These are phyloP conservation scores for Yamadazyma sp. DNA, from an alignment of 1,139 yeast species.

Conservation along the genomic window DNA sequence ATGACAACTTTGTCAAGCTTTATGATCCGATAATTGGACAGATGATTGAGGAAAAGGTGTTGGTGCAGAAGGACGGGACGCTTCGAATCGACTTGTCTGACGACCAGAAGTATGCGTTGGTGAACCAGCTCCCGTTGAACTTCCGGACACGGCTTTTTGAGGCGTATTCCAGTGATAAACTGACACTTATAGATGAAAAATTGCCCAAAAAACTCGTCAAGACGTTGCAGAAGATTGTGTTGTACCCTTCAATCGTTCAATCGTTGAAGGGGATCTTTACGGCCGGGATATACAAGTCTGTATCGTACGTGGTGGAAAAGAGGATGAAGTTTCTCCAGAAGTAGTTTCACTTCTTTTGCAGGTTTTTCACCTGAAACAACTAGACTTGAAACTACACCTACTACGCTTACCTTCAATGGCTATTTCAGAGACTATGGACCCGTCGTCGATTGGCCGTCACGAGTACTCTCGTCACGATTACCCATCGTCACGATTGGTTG, in stretches of 20 bases:
- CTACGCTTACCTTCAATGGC: no score
- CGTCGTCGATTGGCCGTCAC: no score
- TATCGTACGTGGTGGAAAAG: constrained; percentile 80
- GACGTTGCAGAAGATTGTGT: constrained; percentile 60
- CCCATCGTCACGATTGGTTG: no score
- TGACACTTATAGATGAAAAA: neutral
- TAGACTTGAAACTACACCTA: no score
- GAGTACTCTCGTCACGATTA: no score
- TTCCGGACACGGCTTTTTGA: constrained; percentile 30
- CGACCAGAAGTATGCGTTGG: constrained; percentile 17
- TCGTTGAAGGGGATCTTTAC: constrained; percentile 80
- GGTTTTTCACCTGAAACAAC: no score
- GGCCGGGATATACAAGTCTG: constrained; percentile 76
- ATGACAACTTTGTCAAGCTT: constrained; percentile 61
- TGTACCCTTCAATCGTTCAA: constrained; percentile 70
- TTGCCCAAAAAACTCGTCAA: constrained; percentile 28
- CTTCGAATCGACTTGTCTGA: neutral
- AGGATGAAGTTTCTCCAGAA: constrained; percentile 24
- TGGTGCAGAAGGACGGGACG: constrained; percentile 21
- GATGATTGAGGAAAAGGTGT: constrained; percentile 27
- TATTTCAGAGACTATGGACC: no score
- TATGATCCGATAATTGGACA: constrained; percentile 53
- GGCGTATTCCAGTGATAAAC: neutral
- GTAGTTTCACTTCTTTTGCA: no score
- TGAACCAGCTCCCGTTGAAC: constrained; percentile 50